phyloP scores from a whole-genome alignment of 345 rosid genomes.

The Salix dunnii region DNA sequence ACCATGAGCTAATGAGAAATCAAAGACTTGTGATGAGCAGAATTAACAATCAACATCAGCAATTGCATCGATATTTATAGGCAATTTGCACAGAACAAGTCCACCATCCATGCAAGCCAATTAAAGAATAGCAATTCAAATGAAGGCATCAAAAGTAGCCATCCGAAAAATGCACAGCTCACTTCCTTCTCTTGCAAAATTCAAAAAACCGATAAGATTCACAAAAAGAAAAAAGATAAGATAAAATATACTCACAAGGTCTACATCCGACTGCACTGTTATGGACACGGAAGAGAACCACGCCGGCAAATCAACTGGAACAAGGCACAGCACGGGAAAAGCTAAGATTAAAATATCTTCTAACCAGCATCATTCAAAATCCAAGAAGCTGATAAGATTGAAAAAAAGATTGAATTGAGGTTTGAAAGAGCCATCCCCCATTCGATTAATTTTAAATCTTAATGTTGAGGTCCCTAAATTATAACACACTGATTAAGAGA shows the following conservation, averaged over 20 bases:
- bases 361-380: neutral
- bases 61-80: neutral
- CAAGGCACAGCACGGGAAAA: conserved; percentile 21
- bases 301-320: conserved; percentile 86
- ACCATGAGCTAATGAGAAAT: conserved; percentile 13
- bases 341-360: neutral
- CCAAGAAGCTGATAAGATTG: neutral
- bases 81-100: neutral
- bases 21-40: neutral
- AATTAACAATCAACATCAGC: neutral
- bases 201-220: too few relatives aligned
- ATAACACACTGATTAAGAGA: neutral
- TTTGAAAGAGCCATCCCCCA: neutral
- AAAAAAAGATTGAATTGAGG: neutral
- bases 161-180: neutral
- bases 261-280: conserved; percentile 68
- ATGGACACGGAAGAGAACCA: conserved; percentile 85
- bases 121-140: too few relatives aligned
- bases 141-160: neutral
- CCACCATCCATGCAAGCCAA: too few relatives aligned
- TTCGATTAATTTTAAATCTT: neutral
- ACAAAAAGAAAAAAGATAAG: too few relatives aligned
- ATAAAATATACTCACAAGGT: conserved; percentile 58
- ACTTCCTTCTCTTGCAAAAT: too few relatives aligned
- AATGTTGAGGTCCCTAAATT: neutral